Conservation (phyloP, 163 green algal genomes). For the Scenedesmus sp. region DNA sequence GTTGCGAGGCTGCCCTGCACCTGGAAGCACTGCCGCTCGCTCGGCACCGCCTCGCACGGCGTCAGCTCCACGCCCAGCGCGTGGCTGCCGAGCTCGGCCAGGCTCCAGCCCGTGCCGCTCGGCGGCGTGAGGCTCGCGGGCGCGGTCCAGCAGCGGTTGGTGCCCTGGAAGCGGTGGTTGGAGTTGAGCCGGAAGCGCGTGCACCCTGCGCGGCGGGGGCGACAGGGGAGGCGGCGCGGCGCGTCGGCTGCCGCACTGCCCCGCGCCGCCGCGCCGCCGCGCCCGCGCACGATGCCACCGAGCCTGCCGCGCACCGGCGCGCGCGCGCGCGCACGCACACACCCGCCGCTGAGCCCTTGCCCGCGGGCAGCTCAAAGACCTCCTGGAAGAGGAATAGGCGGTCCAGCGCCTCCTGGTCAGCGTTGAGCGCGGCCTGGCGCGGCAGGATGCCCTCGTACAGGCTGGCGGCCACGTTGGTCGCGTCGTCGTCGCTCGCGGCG, state of each 20-base stretch:
- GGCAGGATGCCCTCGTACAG: neutral
- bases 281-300: no score
- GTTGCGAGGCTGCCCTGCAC: slow-evolving; percentile 7
- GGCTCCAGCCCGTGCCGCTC: neutral
- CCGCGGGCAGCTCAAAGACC: neutral
- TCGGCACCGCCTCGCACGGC: no score
- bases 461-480: neutral
- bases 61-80: no score
- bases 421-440: neutral
- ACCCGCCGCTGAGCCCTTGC: neutral
- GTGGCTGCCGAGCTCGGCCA: no score
- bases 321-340: neutral
- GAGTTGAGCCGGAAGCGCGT: no score
- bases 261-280: no score
- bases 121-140: no score
- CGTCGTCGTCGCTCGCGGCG: neutral
- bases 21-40: slow-evolving; percentile 33
- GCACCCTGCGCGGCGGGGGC: no score
- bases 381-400: slow-evolving; percentile 10
- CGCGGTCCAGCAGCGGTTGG: no score
- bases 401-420: neutral
- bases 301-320: no score
- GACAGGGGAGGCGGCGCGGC: no score
- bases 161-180: neutral
- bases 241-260: no score